A percentile compares a stretch with the other conserved stretches of the same genome.
These are phyloP conservation scores for Agaricales sp. DNA, from an alignment of 1,284 basidiomycete genomes.

Conservation along the genomic window DNA sequence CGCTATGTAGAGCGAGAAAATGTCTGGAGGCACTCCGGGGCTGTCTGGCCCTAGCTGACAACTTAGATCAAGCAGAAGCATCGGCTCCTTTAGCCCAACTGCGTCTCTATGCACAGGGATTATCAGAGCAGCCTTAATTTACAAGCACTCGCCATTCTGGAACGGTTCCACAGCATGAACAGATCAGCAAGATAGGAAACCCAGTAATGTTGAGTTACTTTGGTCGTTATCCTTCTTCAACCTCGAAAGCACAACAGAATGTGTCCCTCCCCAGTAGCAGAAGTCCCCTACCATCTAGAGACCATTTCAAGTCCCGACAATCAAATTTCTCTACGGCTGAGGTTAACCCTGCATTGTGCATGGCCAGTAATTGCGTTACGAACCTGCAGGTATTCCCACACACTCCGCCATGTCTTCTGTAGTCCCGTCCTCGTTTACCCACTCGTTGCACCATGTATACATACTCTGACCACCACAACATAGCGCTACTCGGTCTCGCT, in stretches of 20 bases:
- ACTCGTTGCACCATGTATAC: constrained; percentile 78
- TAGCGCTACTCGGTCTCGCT: constrained; percentile 50
- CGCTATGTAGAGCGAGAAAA: too few species aligned
- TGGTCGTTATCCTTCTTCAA: constrained; percentile 32
- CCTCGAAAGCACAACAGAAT: constrained; percentile 81
- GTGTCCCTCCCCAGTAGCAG: constrained; percentile 60
- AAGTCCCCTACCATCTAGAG: constrained; percentile 76
- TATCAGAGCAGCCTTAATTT: too few species aligned
- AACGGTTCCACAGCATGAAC: too few species aligned
- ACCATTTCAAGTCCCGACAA: constrained; percentile 59
- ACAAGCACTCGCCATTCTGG: too few species aligned
- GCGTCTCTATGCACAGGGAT: too few species aligned
- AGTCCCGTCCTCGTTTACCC: constrained; percentile 43
- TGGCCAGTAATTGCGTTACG: constrained; percentile 20
- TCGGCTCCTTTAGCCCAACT: too few species aligned
- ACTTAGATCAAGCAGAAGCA: too few species aligned
- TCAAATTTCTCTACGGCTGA: constrained; percentile 47
- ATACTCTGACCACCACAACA: constrained; percentile 61
- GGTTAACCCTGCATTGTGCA: constrained; percentile 4
- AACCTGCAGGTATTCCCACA: constrained; percentile 69
- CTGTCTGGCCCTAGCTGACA: too few species aligned
- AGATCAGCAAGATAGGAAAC: too few species aligned
- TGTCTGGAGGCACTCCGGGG: too few species aligned
- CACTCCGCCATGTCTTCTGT: constrained; percentile 74
- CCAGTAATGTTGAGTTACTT: not conserved